Evolutionary conservation across 1,139 yeast genomes (phyloP).

Genomic region (Geotrichum phurueaensis): DNA sequence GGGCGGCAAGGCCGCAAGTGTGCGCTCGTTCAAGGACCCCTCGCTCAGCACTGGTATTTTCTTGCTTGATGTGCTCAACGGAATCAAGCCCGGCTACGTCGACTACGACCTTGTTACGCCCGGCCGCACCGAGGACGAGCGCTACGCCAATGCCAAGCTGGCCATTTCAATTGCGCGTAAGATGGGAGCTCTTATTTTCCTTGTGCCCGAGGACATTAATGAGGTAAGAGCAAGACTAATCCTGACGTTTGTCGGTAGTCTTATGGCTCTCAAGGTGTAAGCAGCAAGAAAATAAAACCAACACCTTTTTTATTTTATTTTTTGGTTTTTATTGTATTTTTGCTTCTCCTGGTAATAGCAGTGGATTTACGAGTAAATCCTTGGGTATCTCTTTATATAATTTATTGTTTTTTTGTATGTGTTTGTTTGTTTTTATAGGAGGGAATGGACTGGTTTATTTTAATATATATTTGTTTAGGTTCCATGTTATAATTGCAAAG

Average conservation of each 20-base stretch:
- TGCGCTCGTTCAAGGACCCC: slow-evolving; percentile 82
- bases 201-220: slow-evolving; percentile 97
- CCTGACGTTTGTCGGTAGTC: slow-evolving; percentile 88
- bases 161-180: slow-evolving; percentile 98
- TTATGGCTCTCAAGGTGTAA: slow-evolving; percentile 54
- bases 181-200: slow-evolving; percentile 95
- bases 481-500: too few species aligned
- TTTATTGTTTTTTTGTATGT: background rate
- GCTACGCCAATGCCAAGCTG: slow-evolving; percentile 88
- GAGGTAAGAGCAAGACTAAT: slow-evolving; percentile 93
- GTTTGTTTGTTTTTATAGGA: background rate
- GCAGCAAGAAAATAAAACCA: too few species aligned
- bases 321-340: background rate
- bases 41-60: slow-evolving; percentile 71
- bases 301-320: too few species aligned
- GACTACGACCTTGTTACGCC: slow-evolving; percentile 86
- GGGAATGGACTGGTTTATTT: too few species aligned
- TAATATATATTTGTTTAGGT: too few species aligned
- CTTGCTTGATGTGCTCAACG: slow-evolving; percentile 83
- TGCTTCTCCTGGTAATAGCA: background rate
- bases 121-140: slow-evolving; percentile 75
- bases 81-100: slow-evolving; percentile 94
- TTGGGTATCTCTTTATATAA: background rate
- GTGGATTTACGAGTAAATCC: background rate
- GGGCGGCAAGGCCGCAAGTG: slow-evolving; percentile 65